These are phyloP conservation scores for Kazachstania taianensis DNA, from an alignment of 805 yeast species.

Conservation along the genomic window DNA sequence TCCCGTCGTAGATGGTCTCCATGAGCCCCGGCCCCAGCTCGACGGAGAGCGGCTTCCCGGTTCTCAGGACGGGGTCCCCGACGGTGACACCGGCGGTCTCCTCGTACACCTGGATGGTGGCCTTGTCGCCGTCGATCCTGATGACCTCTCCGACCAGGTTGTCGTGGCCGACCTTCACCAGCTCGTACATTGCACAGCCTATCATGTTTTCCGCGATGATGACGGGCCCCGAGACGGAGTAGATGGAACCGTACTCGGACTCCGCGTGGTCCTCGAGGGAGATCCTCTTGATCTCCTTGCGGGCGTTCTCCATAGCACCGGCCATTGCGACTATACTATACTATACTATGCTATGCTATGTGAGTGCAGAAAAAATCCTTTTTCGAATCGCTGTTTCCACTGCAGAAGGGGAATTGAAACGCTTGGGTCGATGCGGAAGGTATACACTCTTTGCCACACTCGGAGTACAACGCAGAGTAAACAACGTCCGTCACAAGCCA, in stretches of 20 bases:
- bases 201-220: slow-evolving; percentile 97
- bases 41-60: slow-evolving; percentile 97
- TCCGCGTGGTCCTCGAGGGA: slow-evolving; percentile 68
- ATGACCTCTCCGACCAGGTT: slow-evolving; percentile 96
- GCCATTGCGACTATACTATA: no score
- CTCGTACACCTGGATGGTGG: slow-evolving; percentile 97
- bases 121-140: slow-evolving; percentile 92
- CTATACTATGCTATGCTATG: no score
- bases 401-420: no score
- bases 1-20: slow-evolving; percentile 99
- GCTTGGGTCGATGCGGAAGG: no score
- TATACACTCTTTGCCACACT: no score
- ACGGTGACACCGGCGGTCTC: slow-evolving; percentile 99
- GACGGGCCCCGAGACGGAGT: slow-evolving; percentile 97
- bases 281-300: slow-evolving; percentile 81
- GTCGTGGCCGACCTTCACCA: slow-evolving; percentile 96
- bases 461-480: no score
- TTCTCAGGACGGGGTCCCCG: slow-evolving; percentile 96
- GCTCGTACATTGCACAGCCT: slow-evolving; percentile 99
- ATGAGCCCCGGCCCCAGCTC: slow-evolving; percentile 98
- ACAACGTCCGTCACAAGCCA: no score
- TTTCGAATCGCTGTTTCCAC: no score
- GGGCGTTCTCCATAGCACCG: slow-evolving; percentile 95
- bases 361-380: no score
- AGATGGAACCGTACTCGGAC: slow-evolving; percentile 76